Evolutionary conservation across 2,329 filamentous ascomycete species (phyloP), one percentile per base, ranked within the genome.

Genomic region (Penicillium sp.): DNA sequence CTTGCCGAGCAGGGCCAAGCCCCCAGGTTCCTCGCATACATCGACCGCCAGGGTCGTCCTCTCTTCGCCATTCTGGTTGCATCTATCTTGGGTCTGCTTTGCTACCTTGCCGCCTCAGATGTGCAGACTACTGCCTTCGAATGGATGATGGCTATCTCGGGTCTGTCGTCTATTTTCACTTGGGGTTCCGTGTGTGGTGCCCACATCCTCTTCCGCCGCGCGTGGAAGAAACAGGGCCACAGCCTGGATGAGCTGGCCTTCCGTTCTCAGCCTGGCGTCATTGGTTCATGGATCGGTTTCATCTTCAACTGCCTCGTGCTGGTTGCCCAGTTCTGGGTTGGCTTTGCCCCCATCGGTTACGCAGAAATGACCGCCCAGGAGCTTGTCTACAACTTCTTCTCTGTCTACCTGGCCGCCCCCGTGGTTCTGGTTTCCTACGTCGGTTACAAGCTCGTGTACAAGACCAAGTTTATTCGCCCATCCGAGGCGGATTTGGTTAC

Each of bases 1-100:
- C 84, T 97, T 2, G 92, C 92, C 44, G 92, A 96, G 72, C 91
- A 95, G 73, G 84, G 87, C 54, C 91, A 94, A 71, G 92, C 90
- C 0, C 92, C 92, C 8, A 82, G 79, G 60, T 79, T 92, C 63
- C 80, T 96, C 33, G 85, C 85, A 57, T 96, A 93, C 75, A 87
- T 94, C 67, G 92, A 93, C 77, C 87, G 88, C 47, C 84, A 87
- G 63, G 92, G 92, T 38, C 89, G 92, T 9, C 92, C 89, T 10
- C 81, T 95, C 6, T 82, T 87, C 43, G 85, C 90, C 50, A 92
- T 96, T 64, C 62, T 80, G 8, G 69, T 91, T 53, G 84, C 91
- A 3, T 86, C 87, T 1, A 65, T 73, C 5, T 72, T 94, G 57
- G 91, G 92, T 33, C 79, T 94, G 34, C 80, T 97, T 8, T 84